Evolutionary conservation across 2,329 filamentous ascomycete species (phyloP).

Genomic region (Herpotrichia juniperi): DNA sequence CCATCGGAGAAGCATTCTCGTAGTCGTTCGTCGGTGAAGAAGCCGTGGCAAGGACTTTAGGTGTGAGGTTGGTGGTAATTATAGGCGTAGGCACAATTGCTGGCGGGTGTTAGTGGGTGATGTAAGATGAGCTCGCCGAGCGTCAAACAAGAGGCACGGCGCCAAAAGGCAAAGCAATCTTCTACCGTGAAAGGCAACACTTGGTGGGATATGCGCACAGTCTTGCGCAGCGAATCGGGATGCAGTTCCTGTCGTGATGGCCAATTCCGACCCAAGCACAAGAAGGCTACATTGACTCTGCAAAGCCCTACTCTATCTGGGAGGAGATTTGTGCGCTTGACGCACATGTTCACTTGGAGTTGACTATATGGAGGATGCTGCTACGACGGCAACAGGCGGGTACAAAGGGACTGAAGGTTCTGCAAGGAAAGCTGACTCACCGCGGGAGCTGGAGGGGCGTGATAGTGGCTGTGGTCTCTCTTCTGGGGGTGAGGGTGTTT

Average conservation of each 20-base stretch:
- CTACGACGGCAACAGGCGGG: not conserved
- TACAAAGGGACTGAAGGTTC: not conserved
- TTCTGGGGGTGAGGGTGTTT: conserved; percentile 10
- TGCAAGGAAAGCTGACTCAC: conserved; percentile 13
- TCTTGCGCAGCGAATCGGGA: no score
- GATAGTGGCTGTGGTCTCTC: not conserved
- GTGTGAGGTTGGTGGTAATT: conserved; percentile 7
- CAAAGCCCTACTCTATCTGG: no score
- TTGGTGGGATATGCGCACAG: no score
- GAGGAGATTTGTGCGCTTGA: no score
- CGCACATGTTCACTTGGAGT: no score
- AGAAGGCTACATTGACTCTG: no score
- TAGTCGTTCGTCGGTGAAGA: conserved; percentile 25
- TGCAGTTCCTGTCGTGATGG: no score
- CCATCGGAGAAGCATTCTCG: conserved; percentile 33
- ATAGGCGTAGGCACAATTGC: conserved; percentile 12
- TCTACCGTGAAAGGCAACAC: no score
- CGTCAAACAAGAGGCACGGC: no score
- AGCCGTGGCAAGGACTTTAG: conserved; percentile 23
- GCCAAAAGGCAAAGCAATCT: not conserved
- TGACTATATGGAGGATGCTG: no score
- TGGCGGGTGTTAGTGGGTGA: conserved; percentile 6
- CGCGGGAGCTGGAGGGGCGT: conserved; percentile 19
- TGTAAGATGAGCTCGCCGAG: not conserved
- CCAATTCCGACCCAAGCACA: no score